Conservation (phyloP, 140 eudicot genomes). For the Ambrosia hybrid region DNA sequence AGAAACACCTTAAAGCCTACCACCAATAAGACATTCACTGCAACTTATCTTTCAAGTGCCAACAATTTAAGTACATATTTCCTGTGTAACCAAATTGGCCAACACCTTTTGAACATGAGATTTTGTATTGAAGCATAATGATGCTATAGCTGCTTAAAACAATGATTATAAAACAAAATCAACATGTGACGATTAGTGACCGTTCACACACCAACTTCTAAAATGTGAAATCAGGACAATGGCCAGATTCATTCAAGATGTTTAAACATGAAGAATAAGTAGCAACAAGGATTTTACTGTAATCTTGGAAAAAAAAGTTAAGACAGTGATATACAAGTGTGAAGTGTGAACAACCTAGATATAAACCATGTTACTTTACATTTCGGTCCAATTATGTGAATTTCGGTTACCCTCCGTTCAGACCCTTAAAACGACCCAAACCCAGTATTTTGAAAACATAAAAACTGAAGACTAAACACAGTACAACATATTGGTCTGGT, state of each 20-base stretch:
- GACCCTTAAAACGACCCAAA: too few relatives aligned
- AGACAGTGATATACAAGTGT: background rate
- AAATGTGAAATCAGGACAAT: background rate
- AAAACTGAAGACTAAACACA: too few relatives aligned
- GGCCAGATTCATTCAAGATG: background rate
- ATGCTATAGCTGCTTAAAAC: background rate
- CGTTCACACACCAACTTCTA: background rate
- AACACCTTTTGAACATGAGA: background rate
- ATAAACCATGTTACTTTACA: background rate
- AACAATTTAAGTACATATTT: too few relatives aligned
- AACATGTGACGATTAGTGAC: background rate
- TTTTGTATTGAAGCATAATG: background rate
- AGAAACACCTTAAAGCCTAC: background rate
- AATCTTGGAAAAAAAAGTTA: too few relatives aligned
- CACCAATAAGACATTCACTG: background rate
- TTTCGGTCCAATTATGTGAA: background rate
- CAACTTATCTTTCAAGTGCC: background rate
- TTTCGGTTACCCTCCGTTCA: too few relatives aligned
- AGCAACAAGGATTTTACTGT: background rate
- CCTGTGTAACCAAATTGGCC: too few relatives aligned
- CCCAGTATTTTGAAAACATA: too few relatives aligned
- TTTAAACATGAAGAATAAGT: background rate
- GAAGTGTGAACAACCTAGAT: background rate
- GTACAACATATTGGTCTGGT: too few relatives aligned
- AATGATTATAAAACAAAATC: background rate